phyloP scores from a whole-genome alignment of 140 eudicot species.

The Anethum foeniculum region DNA sequence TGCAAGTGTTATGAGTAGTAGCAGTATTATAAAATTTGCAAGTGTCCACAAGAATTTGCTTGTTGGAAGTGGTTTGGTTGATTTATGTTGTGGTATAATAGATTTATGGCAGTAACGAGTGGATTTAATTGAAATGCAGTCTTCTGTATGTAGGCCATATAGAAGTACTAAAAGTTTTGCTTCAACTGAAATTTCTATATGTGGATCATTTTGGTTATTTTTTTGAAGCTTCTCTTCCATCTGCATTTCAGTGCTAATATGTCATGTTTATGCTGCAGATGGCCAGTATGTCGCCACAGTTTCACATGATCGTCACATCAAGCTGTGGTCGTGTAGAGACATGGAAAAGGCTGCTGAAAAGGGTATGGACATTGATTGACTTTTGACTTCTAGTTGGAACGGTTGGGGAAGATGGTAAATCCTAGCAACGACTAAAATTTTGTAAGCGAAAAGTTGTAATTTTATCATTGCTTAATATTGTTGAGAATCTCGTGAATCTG shows the following conservation, averaged over 20 bases:
- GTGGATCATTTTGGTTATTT: neutral
- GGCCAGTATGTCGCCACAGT: constrained; percentile 78
- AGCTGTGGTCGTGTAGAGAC: constrained; percentile 66
- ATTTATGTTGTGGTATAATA: neutral
- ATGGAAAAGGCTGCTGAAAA: constrained; percentile 36
- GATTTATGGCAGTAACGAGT: neutral
- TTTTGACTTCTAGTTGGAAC: constrained; percentile 13
- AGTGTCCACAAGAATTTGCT: neutral
- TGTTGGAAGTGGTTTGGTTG: neutral
- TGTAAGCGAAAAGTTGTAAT: neutral
- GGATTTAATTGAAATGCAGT: neutral
- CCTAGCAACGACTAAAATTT: neutral
- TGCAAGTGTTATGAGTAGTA: neutral
- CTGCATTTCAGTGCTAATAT: neutral
- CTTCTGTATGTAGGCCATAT: too few species aligned
- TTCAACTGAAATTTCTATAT: neutral
- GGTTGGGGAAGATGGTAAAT: neutral
- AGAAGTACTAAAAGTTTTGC: too few species aligned
- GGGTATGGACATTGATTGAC: constrained; percentile 74
- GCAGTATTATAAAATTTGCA: neutral
- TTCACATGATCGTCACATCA: constrained; percentile 85
- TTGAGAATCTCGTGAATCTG: neutral
- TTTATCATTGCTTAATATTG: neutral
- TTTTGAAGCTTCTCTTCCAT: neutral
- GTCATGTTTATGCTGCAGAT: constrained; percentile 40